Conservation (phyloP, 257 asterid genomes). For the Solanum appendiculatum region DNA sequence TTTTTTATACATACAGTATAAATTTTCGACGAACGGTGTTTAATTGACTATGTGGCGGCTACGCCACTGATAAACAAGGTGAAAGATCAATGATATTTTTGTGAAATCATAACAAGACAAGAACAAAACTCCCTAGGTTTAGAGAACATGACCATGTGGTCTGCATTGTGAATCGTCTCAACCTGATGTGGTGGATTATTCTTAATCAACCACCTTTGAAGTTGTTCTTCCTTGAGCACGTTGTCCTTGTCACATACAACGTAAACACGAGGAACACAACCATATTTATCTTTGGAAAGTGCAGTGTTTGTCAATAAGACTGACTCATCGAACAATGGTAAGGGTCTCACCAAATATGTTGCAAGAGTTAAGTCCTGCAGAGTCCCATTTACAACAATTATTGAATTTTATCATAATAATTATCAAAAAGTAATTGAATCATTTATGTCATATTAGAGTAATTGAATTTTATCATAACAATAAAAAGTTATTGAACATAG, state of each 20-base stretch:
- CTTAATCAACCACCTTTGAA: constrained; percentile 26
- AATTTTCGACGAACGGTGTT: too few species aligned
- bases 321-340: neutral
- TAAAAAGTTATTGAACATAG: too few species aligned
- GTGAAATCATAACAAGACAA: constrained; percentile 8
- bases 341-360: constrained; percentile 22
- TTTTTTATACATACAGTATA: too few species aligned
- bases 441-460: neutral
- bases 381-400: neutral
- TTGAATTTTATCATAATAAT: neutral
- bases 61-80: neutral
- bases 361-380: constrained; percentile 29
- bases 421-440: neutral
- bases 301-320: neutral
- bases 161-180: constrained; percentile 16
- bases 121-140: constrained; percentile 19
- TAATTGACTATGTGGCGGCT: neutral
- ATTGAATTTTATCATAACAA: too few species aligned
- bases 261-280: constrained; percentile 25
- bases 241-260: constrained; percentile 21
- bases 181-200: constrained; percentile 30
- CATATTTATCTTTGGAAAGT: constrained; percentile 18
- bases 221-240: neutral
- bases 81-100: neutral
- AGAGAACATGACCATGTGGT: constrained; percentile 41